phyloP scores from a whole-genome alignment of 2,329 filamentous ascomycete species.

The Arachnopeziza araneosa region DNA sequence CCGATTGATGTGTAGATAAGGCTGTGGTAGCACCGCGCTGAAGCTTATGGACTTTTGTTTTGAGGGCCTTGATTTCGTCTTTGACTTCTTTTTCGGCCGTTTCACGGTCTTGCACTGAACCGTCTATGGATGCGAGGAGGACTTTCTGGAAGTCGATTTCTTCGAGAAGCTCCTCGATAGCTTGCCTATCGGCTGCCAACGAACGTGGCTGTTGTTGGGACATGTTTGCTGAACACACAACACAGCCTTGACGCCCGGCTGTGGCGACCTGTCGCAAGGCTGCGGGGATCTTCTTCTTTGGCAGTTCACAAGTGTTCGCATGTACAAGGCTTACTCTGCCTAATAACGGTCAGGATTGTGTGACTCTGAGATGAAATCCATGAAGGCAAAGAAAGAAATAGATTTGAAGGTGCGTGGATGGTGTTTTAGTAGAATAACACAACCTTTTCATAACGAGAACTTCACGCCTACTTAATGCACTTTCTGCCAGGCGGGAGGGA shows the following conservation, averaged over 20 bases:
- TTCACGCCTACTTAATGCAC: no score
- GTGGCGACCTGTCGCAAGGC: background rate
- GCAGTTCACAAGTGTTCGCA: no score
- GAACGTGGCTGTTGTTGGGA: constrained; percentile 8
- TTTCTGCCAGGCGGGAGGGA: no score
- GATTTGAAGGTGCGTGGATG: no score
- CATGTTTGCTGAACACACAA: constrained; percentile 6
- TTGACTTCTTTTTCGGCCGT: constrained; percentile 22
- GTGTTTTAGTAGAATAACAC: no score
- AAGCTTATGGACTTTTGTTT: constrained; percentile 17
- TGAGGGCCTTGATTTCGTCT: constrained; percentile 31
- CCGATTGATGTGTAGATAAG: constrained; percentile 2
- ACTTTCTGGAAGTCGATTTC: constrained; percentile 40
- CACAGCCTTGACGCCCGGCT: background rate
- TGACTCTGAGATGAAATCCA: no score
- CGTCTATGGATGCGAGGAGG: constrained; percentile 39
- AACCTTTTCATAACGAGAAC: no score
- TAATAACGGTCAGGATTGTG: no score
- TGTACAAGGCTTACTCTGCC: no score
- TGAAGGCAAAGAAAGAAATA: no score
- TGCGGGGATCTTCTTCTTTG: background rate
- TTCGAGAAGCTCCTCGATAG: constrained; percentile 26
- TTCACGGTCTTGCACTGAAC: constrained; percentile 24
- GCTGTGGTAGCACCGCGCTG: constrained; percentile 9
- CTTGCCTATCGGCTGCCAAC: background rate